These are phyloP conservation scores for Diaporthe citrichinensis DNA, from an alignment of 2,329 filamentous ascomycete species.

Conservation along the genomic window DNA sequence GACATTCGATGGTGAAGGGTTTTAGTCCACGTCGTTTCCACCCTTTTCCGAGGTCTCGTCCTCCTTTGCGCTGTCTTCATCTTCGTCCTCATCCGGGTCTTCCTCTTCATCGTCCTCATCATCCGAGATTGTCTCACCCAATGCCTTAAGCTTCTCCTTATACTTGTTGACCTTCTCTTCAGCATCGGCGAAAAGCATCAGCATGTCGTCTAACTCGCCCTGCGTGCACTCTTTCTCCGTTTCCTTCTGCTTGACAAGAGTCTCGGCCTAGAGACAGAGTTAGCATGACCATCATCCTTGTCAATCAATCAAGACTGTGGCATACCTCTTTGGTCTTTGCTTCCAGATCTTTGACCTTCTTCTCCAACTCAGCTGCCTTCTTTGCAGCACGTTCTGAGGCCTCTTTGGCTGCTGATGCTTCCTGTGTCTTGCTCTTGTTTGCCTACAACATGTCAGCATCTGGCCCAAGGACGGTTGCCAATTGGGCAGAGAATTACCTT, in stretches of 20 bases:
- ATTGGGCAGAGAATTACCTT: slow-evolving; percentile 59
- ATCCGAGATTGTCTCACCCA: slow-evolving; percentile 81
- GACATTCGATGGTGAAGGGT: neutral
- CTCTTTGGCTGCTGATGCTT: slow-evolving; percentile 65
- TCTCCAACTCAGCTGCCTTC: slow-evolving; percentile 54
- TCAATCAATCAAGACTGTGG: neutral
- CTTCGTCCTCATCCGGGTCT: slow-evolving; percentile 64
- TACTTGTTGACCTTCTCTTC: slow-evolving; percentile 83
- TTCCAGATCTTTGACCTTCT: slow-evolving; percentile 46
- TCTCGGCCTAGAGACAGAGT: slow-evolving; percentile 48
- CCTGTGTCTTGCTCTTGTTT: slow-evolving; percentile 71
- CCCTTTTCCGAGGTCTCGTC: slow-evolving; percentile 48
- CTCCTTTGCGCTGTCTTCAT: slow-evolving; percentile 48
- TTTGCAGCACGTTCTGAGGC: slow-evolving; percentile 61
- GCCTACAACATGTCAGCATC: slow-evolving; percentile 57
- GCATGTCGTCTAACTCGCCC: slow-evolving; percentile 82
- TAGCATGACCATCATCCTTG: neutral
- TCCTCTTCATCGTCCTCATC: slow-evolving; percentile 70
- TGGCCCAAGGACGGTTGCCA: neutral
- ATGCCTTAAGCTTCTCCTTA: slow-evolving; percentile 76
- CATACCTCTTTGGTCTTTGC: slow-evolving; percentile 47
- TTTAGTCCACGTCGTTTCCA: slow-evolving; percentile 38
- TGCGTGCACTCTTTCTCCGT: slow-evolving; percentile 76
- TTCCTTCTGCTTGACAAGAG: slow-evolving; percentile 63
- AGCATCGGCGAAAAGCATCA: slow-evolving; percentile 85